Conservation (phyloP, 208 protist species). For the Leishmania mexicana region DNA sequence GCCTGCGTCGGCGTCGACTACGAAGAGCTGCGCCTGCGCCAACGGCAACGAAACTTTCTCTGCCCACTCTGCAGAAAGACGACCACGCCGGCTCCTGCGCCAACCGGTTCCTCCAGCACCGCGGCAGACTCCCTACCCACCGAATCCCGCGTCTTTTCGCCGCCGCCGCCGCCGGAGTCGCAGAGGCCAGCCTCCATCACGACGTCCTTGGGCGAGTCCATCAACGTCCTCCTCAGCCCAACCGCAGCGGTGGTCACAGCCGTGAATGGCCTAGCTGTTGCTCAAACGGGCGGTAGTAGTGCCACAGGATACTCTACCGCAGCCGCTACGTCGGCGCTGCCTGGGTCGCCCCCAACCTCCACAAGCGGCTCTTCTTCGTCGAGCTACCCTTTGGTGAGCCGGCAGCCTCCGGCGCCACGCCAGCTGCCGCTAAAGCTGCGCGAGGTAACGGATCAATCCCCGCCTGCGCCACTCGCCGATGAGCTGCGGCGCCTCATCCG, state of each 20-base stretch:
- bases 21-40: conserved; percentile 41
- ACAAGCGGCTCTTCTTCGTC: neutral
- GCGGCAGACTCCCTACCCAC: neutral
- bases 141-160: neutral
- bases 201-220: conserved; percentile 25
- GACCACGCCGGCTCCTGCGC: neutral
- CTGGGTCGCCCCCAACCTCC: conserved; percentile 6
- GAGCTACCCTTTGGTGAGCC: conserved; percentile 8
- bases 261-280: neutral
- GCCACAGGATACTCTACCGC: neutral
- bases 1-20: conserved; percentile 78
- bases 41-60: conserved; percentile 41
- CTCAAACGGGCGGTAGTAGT: neutral
- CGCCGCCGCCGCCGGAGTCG: neutral
- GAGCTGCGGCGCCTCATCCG: conserved; percentile 34
- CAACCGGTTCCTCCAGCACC: neutral
- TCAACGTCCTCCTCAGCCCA: conserved; percentile 10
- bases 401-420: conserved; percentile 46
- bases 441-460: conserved; percentile 64
- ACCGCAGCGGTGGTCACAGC: neutral
- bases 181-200: conserved; percentile 14
- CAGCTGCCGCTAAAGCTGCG: conserved; percentile 63
- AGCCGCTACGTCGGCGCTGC: conserved; percentile 7
- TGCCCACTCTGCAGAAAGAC: conserved; percentile 59
- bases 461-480: conserved; percentile 20